Conservation (phyloP, 1,139 yeast genomes). For the Hemisphaericaspora subhashii region DNA sequence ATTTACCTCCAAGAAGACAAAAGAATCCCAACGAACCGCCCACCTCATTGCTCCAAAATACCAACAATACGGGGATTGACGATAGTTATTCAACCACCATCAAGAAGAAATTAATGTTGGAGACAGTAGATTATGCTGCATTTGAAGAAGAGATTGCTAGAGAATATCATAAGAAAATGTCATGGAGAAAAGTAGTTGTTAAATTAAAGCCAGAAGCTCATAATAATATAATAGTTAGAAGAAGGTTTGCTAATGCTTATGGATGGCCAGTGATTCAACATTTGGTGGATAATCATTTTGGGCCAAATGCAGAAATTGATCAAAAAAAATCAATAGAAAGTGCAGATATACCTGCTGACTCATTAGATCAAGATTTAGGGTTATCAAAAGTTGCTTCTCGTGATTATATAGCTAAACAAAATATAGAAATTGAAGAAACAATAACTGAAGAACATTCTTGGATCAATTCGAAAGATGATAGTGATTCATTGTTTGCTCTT, state of each 20-base stretch:
- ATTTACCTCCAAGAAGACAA: slow-evolving; percentile 25
- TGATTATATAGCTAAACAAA: slow-evolving; percentile 35
- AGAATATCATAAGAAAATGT: slow-evolving; percentile 80
- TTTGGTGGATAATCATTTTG: slow-evolving; percentile 47
- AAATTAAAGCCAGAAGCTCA: slow-evolving; percentile 91
- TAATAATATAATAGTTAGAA: slow-evolving; percentile 84
- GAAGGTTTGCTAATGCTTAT: slow-evolving; percentile 89
- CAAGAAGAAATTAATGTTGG: slow-evolving; percentile 15
- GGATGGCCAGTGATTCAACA: slow-evolving; percentile 96
- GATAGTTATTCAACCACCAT: slow-evolving; percentile 5
- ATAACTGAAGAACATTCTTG: slow-evolving; percentile 30
- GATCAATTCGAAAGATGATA: slow-evolving; percentile 50
- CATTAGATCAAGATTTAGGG: slow-evolving; percentile 24
- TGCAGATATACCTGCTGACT: slow-evolving; percentile 15
- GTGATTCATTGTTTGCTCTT: slow-evolving; percentile 57
- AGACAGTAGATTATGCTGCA: slow-evolving; percentile 24
- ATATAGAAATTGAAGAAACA: slow-evolving; percentile 33
- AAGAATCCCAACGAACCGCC: not conserved
- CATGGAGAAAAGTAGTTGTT: slow-evolving; percentile 92
- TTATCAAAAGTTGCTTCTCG: slow-evolving; percentile 34
- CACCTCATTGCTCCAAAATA: not conserved
- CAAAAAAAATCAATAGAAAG: slow-evolving; percentile 7
- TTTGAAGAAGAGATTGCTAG: slow-evolving; percentile 74
- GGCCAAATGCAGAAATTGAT: slow-evolving; percentile 13
- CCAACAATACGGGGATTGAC: slow-evolving; percentile 1